phyloP scores from a whole-genome alignment of 805 yeast species.

The Cyberlindnera xylosilytica region DNA sequence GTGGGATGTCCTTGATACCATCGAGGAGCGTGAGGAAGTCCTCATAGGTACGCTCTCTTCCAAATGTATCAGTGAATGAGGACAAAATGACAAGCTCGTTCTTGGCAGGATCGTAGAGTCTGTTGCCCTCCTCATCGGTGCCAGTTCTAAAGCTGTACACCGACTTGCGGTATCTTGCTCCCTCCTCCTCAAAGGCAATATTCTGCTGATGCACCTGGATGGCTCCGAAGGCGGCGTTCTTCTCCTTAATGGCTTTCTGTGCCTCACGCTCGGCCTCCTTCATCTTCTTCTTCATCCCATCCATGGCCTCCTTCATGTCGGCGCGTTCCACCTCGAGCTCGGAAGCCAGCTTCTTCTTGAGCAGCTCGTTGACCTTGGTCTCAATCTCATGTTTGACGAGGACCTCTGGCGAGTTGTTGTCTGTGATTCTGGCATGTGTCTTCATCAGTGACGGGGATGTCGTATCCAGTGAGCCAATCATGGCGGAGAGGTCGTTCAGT shows the following conservation, averaged over 20 bases:
- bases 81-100: constrained; percentile 20
- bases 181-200: neutral
- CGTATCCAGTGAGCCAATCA: constrained; percentile 13
- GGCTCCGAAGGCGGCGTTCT: neutral
- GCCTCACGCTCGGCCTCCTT: constrained; percentile 3
- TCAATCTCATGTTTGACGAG: constrained; percentile 25
- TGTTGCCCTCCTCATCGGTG: constrained; percentile 5
- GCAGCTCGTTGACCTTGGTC: constrained; percentile 17
- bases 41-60: constrained; percentile 9
- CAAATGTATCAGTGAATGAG: constrained; percentile 13
- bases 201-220: constrained; percentile 5
- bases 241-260: neutral
- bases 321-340: constrained; percentile 13
- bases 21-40: constrained; percentile 17
- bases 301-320: constrained; percentile 5
- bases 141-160: constrained; percentile 10
- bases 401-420: constrained; percentile 16
- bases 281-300: constrained; percentile 1
- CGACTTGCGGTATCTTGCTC: constrained; percentile 4
- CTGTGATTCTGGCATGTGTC: constrained; percentile 6
- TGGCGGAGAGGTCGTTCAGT: constrained; percentile 7
- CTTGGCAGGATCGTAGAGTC: constrained; percentile 6
- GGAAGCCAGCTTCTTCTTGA: constrained; percentile 18
- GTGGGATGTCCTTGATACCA: constrained; percentile 5
- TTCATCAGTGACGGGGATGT: constrained; percentile 1